Percentiles rank a stretch among this genome's conserved stretches.
Evolutionary conservation across 2,329 filamentous ascomycete genomes (phyloP).

Genomic region (Phialemonium atrogriseum): DNA sequence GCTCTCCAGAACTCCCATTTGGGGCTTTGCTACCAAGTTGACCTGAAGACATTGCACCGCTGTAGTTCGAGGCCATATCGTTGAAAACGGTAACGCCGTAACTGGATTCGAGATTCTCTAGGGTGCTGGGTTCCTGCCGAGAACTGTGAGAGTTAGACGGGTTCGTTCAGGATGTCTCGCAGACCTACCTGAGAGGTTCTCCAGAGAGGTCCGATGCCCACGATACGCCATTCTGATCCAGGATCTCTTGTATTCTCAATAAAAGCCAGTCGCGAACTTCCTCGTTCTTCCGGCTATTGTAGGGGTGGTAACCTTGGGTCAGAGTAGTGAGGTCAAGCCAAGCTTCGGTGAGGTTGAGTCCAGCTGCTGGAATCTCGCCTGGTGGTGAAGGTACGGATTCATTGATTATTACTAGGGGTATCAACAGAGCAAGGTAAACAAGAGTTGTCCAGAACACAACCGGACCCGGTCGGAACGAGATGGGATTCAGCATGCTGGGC

Average conservation of each 20-base stretch:
- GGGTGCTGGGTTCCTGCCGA: not conserved
- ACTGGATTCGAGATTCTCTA: conserved; percentile 5
- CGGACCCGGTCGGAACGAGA: conserved; percentile 72
- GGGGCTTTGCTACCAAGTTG: conserved; percentile 18
- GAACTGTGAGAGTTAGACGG: not conserved
- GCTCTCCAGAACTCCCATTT: conserved; percentile 17
- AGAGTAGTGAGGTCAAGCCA: conserved; percentile 77
- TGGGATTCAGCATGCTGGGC: conserved; percentile 40
- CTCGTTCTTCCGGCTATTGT: conserved; percentile 80
- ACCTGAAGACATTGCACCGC: conserved; percentile 40
- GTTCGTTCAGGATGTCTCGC: conserved; percentile 6
- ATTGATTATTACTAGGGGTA: conserved; percentile 65
- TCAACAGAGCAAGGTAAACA: conserved; percentile 70
- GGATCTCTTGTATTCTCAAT: conserved; percentile 59
- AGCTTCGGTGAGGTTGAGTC: conserved; percentile 75
- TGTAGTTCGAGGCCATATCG: conserved; percentile 71
- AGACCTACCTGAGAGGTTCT: conserved; percentile 14
- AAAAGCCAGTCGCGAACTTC: conserved; percentile 70
- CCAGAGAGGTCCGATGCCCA: conserved; percentile 30
- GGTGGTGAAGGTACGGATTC: conserved; percentile 66
- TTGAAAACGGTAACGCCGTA: conserved; percentile 57
- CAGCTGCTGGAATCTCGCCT: conserved; percentile 39
- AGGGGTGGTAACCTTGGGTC: conserved; percentile 73
- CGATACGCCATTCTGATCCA: conserved; percentile 49
- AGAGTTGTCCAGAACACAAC: conserved; percentile 73